Percentiles rank a stretch among this genome's conserved stretches.
phyloP scores from a whole-genome alignment of 345 rosid genomes.

The Camelina hispida region DNA sequence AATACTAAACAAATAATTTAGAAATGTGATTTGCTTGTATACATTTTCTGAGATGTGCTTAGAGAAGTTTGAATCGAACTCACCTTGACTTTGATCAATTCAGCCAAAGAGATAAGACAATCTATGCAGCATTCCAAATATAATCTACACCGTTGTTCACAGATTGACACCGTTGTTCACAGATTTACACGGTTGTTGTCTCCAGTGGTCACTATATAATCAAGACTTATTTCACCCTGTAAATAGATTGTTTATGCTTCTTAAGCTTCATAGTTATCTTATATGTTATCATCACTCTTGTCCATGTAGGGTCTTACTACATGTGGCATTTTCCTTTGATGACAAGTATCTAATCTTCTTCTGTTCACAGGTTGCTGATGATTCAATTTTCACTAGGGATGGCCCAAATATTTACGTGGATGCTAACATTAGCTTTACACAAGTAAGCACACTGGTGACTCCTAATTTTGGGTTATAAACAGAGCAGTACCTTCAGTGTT shows the following conservation, averaged over 20 bases:
- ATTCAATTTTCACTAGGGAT: constrained; percentile 76
- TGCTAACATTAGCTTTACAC: constrained; percentile 82
- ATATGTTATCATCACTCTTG: constrained; percentile 2
- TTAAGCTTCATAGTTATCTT: constrained; percentile 6
- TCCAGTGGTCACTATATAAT: constrained; percentile 13
- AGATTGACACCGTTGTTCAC: too few relatives aligned
- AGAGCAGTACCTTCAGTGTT: constrained; percentile 16
- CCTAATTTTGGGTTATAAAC: constrained; percentile 20
- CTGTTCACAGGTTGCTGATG: constrained; percentile 71
- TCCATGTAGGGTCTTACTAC: constrained; percentile 24
- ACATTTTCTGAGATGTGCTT: constrained; percentile 10
- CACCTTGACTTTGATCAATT: not conserved
- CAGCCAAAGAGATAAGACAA: too few relatives aligned
- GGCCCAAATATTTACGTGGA: constrained; percentile 89
- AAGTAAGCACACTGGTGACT: constrained; percentile 55
- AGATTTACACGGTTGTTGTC: not conserved
- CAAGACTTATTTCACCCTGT: constrained; percentile 1
- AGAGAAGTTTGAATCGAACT: constrained; percentile 17
- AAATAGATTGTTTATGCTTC: constrained; percentile 7
- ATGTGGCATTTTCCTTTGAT: constrained; percentile 30
- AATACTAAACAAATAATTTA: too few relatives aligned
- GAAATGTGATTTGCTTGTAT: not conserved
- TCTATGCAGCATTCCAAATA: not conserved
- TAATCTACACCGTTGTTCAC: not conserved
- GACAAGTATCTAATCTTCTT: constrained; percentile 25